Percentiles rank a stretch among this genome's conserved stretches.
These are phyloP conservation scores for Zasmidium angulare DNA, from an alignment of 2,329 filamentous ascomycete genomes.

Conservation along the genomic window DNA sequence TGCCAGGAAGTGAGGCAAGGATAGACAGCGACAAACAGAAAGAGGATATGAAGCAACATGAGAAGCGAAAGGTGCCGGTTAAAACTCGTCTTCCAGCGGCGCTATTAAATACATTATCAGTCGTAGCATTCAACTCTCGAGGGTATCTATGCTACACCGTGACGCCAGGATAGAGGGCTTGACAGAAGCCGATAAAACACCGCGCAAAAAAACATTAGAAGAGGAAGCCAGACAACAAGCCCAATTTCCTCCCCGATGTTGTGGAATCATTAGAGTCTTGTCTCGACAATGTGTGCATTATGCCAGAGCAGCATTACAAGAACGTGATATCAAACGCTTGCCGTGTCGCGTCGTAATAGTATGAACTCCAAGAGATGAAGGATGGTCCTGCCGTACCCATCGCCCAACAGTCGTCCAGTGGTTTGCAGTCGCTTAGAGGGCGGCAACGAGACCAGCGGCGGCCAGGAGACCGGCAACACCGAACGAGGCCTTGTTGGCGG, in stretches of 20 bases:
- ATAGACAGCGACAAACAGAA: neutral
- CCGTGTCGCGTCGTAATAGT: conserved; percentile 11
- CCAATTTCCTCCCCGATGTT: neutral
- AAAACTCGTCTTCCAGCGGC: conserved; percentile 10
- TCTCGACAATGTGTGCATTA: neutral
- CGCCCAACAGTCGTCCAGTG: neutral
- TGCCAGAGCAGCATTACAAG: conserved; percentile 7
- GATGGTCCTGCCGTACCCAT: conserved; percentile 8
- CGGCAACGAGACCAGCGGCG: conserved; percentile 24
- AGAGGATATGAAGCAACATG: neutral
- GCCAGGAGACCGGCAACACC: conserved; percentile 22
- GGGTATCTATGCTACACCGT: conserved; percentile 13
- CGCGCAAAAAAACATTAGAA: conserved; percentile 10
- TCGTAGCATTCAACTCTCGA: conserved; percentile 8
- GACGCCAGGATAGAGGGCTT: conserved; percentile 4
- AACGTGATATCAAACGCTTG: conserved; percentile 4
- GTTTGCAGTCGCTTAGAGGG: conserved; percentile 20
- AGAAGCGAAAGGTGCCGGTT: conserved; percentile 8
- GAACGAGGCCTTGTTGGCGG: conserved; percentile 23
- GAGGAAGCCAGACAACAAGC: neutral
- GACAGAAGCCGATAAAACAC: conserved; percentile 14
- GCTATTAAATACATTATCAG: conserved; percentile 12
- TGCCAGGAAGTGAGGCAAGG: neutral
- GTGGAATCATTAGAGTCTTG: neutral
- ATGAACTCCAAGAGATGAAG: conserved; percentile 4